Evolutionary conservation across 2,329 filamentous ascomycete genomes (phyloP), one percentile per base, ranked within the genome.

Genomic region (Trematosphaeria pertusa): DNA sequence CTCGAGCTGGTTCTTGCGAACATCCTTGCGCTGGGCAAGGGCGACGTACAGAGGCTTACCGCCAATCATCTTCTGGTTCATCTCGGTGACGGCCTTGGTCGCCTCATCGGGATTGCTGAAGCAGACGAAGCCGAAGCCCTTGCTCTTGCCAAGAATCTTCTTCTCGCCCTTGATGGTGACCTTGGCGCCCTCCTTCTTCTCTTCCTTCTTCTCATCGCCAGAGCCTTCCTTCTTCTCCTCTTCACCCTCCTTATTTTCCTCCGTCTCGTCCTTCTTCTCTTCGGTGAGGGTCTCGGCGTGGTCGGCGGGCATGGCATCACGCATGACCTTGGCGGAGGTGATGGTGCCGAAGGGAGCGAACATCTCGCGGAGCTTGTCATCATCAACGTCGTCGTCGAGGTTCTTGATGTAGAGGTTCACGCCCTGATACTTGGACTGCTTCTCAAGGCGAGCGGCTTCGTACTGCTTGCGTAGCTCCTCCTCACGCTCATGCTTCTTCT

Each of bases 361-460:
- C 74, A 97, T 88, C 67, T 92, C 87, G 66, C 94, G 91, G 54
- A 99, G 86, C 84, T 96, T 96, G 69, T 99, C 94, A 64, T 99
- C 94, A 69, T 99, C 94, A 60, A 99, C 86, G 52, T 97, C 94
- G 62, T 99, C 94, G 59, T 91, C 88, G 52, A 99, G 81, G 78
- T 99, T 99, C 87, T 99, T 99, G 80, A 99, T 94, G 81, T 99
- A 99, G 38, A 99, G 84, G 81, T 99, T 99, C 75, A 99, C 94
- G 62, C 94, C 94, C 80, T 96, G 91, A 79, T 99, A 99, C 82
- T 99, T 99, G 81, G 86, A 95, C 74, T 91, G 92, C 83, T 99
- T 99, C 84, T 99, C 94, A 67, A 95, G 83, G 67, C 94, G 93
- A 66, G 91, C 91, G 69, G 93, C 93, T 78, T 99, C 94, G 76